A percentile compares a stretch with the other conserved stretches of the same genome.
Evolutionary conservation across 2,329 filamentous ascomycete species (phyloP).

Genomic region (Colletotrichum theobromicola): DNA sequence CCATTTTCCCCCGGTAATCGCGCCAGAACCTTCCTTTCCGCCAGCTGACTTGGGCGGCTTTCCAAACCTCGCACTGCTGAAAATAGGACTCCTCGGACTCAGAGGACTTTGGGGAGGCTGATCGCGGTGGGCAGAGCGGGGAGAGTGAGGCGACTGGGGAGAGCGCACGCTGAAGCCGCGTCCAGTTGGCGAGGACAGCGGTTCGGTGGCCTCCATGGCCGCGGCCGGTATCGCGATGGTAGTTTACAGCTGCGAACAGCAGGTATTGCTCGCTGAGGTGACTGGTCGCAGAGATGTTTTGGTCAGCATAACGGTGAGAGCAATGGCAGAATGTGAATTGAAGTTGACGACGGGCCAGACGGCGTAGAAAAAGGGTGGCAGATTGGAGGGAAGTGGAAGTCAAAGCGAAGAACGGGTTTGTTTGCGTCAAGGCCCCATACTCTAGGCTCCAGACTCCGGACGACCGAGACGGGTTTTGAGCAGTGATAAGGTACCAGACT

Average conservation of each 20-base stretch:
- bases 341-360: background rate
- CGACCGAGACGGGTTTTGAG: background rate
- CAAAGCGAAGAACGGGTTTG: conserved; percentile 14
- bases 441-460: conserved; percentile 2
- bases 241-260: conserved; percentile 16
- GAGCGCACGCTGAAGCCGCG: conserved; percentile 13
- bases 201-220: conserved; percentile 30
- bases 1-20: conserved; percentile 20
- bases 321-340: background rate
- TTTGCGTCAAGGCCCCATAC: conserved; percentile 2
- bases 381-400: background rate
- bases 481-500: background rate
- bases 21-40: conserved; percentile 22
- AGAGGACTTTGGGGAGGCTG: conserved; percentile 7
- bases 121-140: conserved; percentile 3
- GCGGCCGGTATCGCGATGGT: conserved; percentile 12
- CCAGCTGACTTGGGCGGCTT: conserved; percentile 25
- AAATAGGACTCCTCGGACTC: conserved; percentile 1
- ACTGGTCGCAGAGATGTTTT: conserved; percentile 17
- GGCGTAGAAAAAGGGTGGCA: background rate
- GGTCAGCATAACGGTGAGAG: conserved; percentile 12
- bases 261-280: conserved; percentile 22
- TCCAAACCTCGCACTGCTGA: conserved; percentile 20
- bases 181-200: conserved; percentile 11
- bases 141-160: background rate